Percentiles rank a stretch among this genome's conserved stretches.
phyloP scores from a whole-genome alignment of 257 asterid genomes.

The Nicotiana otophora region DNA sequence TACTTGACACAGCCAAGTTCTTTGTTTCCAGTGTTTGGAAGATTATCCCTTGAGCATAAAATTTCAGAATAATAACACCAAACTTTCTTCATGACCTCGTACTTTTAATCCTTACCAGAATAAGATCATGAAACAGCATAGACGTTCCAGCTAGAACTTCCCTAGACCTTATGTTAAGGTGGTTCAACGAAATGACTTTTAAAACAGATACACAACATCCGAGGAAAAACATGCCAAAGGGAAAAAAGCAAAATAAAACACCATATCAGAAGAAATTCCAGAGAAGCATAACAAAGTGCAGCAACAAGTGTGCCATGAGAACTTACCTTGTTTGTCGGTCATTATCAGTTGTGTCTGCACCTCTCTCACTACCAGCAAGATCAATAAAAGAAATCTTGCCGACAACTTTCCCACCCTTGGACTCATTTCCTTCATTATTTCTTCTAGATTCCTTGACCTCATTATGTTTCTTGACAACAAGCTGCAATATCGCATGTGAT shows the following conservation, averaged over 20 bases:
- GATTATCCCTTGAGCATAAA: neutral
- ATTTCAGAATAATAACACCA: neutral
- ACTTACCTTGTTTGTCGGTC: constrained; percentile 94
- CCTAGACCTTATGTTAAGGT: neutral
- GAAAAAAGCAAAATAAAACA: neutral
- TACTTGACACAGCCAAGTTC: neutral
- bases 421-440: constrained; percentile 69
- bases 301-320: constrained; percentile 11
- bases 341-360: constrained; percentile 99
- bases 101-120: neutral
- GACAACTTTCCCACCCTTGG: constrained; percentile 75
- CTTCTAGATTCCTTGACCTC: constrained; percentile 87
- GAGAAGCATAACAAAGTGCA: neutral
- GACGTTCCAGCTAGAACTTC: neutral
- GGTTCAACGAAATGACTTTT: neutral
- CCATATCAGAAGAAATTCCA: neutral
- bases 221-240: neutral
- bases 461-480: constrained; percentile 81
- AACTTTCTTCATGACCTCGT: neutral
- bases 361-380: constrained; percentile 99
- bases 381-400: constrained; percentile 99
- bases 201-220: neutral
- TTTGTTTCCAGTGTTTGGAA: neutral
- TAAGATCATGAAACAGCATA: neutral
- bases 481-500: constrained; percentile 96